phyloP scores from a whole-genome alignment of 139 green algal species.

The Pseudopediastrum boryanum region DNA sequence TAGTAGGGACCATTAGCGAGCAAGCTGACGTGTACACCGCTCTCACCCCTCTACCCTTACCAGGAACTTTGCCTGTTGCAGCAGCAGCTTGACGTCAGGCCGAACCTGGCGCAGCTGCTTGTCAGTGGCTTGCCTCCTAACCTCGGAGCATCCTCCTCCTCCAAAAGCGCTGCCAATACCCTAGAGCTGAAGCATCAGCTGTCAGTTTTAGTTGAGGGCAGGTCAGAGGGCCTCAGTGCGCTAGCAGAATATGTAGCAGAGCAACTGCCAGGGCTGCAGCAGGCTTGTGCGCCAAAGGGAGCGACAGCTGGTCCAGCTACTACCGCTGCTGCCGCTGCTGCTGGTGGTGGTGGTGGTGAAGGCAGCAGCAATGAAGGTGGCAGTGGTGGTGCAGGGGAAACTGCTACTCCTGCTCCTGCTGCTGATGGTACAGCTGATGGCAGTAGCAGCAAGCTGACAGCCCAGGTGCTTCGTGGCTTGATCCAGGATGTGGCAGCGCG shows the following conservation, averaged over 20 bases:
- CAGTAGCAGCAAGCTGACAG: not conserved
- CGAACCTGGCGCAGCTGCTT: conserved; percentile 5
- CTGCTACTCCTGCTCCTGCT: conserved; percentile 9
- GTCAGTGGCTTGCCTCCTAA: not conserved
- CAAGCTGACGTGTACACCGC: too few species aligned
- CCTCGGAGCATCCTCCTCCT: not conserved
- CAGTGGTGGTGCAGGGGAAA: conserved; percentile 23
- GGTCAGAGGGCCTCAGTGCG: too few species aligned
- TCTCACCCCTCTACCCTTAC: too few species aligned
- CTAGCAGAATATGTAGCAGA: not conserved
- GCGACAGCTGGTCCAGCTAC: not conserved
- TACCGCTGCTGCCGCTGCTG: not conserved
- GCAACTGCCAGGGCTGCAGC: not conserved
- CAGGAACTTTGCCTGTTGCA: not conserved
- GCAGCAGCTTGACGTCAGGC: conserved; percentile 11
- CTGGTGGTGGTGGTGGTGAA: not conserved
- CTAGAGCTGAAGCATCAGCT: conserved; percentile 31
- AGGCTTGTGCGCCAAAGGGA: not conserved
- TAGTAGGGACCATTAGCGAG: too few species aligned
- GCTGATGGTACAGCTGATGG: conserved; percentile 4
- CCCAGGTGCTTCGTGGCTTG: conserved; percentile 39
- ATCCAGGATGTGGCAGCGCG: conserved; percentile 69
- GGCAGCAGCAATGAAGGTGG: not conserved
- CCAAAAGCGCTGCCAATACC: not conserved
- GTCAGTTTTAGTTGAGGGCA: not conserved